Evolutionary conservation across 495 filamentous ascomycete genomes (phyloP).

Genomic region (Xylaria curta): DNA sequence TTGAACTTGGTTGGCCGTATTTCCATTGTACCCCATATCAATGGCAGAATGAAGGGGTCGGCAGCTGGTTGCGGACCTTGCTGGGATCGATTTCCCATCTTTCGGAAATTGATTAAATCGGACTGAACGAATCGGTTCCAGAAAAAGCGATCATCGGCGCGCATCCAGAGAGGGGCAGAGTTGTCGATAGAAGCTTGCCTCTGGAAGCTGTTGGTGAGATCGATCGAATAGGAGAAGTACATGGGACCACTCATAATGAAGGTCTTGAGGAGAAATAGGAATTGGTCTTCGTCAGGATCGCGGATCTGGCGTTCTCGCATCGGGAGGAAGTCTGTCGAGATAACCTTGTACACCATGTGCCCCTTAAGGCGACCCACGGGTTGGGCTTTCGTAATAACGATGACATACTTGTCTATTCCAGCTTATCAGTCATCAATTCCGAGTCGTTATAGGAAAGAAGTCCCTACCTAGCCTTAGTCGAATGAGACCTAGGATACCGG

Average conservation of each 20-base stretch:
- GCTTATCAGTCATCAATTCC: constrained; percentile 27
- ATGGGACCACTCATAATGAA: constrained; percentile 84
- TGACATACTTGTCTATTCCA: constrained; percentile 87
- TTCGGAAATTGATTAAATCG: constrained; percentile 87
- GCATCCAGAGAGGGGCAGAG: constrained; percentile 80
- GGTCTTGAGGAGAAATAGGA: constrained; percentile 76
- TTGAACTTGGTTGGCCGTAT: constrained; percentile 84
- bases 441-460: not conserved
- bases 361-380: constrained; percentile 89
- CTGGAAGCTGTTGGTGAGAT: constrained; percentile 94
- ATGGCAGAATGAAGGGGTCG: constrained; percentile 92
- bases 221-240: constrained; percentile 97
- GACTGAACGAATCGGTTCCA: constrained; percentile 95
- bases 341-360: constrained; percentile 90
- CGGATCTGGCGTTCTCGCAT: constrained; percentile 89
- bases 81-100: constrained; percentile 55
- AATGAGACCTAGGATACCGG: constrained; percentile 92
- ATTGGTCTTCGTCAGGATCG: constrained; percentile 92
- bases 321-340: constrained; percentile 90
- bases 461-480: constrained; percentile 81
- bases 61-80: constrained; percentile 73
- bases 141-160: constrained; percentile 96
- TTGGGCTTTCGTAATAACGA: constrained; percentile 93
- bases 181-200: constrained; percentile 77
- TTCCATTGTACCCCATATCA: constrained; percentile 93